Conservation (phyloP, 2,329 filamentous ascomycete species). For the Alternaria novae-zelandiae region DNA sequence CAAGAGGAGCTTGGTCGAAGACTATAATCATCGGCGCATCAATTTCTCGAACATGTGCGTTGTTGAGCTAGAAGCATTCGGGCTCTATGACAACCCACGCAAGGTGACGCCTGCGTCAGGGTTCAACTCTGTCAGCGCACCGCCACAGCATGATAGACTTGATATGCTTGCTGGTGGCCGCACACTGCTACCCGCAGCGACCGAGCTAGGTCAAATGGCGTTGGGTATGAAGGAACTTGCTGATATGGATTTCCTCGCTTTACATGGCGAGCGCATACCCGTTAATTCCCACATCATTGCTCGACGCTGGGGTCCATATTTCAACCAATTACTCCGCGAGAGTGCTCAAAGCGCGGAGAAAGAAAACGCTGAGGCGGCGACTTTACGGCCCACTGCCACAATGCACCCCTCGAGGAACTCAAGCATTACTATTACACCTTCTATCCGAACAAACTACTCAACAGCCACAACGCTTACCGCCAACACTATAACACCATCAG, state of each 20-base stretch:
- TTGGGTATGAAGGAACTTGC: constrained; percentile 81
- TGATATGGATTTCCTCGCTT: constrained; percentile 95
- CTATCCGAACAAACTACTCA: constrained; percentile 60
- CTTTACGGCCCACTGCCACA: constrained; percentile 68
- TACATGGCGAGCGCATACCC: constrained; percentile 88
- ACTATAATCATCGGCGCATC: constrained; percentile 97
- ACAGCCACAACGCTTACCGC: constrained; percentile 52
- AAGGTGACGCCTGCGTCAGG: constrained; percentile 78
- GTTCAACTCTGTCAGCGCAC: constrained; percentile 81
- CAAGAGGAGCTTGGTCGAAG: constrained; percentile 91
- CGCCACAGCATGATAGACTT: constrained; percentile 61
- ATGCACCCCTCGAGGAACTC: constrained; percentile 73
- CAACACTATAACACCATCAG: constrained; percentile 44
- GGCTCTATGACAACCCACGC: constrained; percentile 93
- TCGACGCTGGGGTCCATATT: constrained; percentile 92
- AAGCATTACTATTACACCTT: constrained; percentile 82
- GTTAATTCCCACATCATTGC: constrained; percentile 91
- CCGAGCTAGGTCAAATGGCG: constrained; percentile 83
- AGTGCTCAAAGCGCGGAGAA: constrained; percentile 69
- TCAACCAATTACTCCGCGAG: constrained; percentile 88
- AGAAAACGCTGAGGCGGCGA: constrained; percentile 69
- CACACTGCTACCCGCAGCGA: constrained; percentile 75
- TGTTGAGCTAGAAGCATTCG: constrained; percentile 96
- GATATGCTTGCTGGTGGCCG: constrained; percentile 74
- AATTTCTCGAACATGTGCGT: constrained; percentile 98